Evolutionary conservation across 1,284 basidiomycete species (phyloP), one percentile per base, ranked within the genome.

Genomic region (Rugosomyces carneus): DNA sequence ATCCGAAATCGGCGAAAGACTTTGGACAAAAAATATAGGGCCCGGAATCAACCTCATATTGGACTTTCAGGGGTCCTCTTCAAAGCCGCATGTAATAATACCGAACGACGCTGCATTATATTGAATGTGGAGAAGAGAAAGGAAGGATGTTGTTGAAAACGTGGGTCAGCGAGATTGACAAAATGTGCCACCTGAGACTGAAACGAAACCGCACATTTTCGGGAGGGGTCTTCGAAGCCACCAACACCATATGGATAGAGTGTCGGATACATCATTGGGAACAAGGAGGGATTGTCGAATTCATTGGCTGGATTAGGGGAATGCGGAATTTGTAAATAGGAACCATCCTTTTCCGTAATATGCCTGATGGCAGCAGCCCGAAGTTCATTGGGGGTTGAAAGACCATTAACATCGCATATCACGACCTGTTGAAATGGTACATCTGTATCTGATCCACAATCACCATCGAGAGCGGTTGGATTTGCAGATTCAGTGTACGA

Each of bases 241-340:
- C 66, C 65, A 36, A 56, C 40, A 2, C 65, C 63, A 51, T 61
- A 62, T 1, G 65, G 65, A 54, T 60, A 66, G 3, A 66, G 45
- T 3, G 61, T 63, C 2, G 62, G 62, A 52, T 53, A 65, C 53
- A 65, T 60, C 3, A 53, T 55, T 20, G 61, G 62, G 41, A 66
- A 58, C 1, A 66, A 41, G 9, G 26, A n/a, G 2, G 59, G 57
- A 49, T 66, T 62, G 10, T 56, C 40, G 49, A 56, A 66, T 48
- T 62, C 63, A 19, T 13, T 26, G 0, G 48, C 36, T 15, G 52
- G 34, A n/a, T 8, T 9, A 5, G 37, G 15, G 1, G 21, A 15
- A 37, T 40, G 41, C 1, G 35, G 29, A 19, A 47, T 37, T 16
- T 27, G 34, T 1, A 47, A 19, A 18, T 37, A 42, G 1, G 21